A percentile compares a stretch with the other conserved stretches of the same genome.
These are phyloP conservation scores for Tetrapisispora nanseiensis DNA, from an alignment of 805 yeast species.

Conservation along the genomic window DNA sequence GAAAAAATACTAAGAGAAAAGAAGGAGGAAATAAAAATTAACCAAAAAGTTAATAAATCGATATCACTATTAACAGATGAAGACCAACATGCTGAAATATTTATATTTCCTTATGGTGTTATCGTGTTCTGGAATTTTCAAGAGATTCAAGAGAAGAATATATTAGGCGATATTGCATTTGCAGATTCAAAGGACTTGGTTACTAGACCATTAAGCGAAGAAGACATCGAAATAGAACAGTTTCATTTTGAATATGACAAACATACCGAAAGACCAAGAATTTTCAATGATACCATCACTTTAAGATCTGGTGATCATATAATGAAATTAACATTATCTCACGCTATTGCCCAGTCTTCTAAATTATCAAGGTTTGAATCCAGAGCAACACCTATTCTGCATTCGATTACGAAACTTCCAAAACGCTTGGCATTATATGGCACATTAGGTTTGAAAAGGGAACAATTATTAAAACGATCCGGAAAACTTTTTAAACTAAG, in stretches of 20 bases:
- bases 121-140: conserved; percentile 98
- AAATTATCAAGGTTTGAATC: conserved; percentile 86
- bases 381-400: conserved; percentile 73
- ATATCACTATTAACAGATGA: conserved; percentile 5
- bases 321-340: conserved; percentile 85
- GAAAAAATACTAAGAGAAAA: conserved; percentile 6
- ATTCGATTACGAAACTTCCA: conserved; percentile 81
- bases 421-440: conserved; percentile 87
- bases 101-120: conserved; percentile 84
- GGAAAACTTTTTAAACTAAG: conserved; percentile 84
- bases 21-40: conserved; percentile 4
- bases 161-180: conserved; percentile 76
- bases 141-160: conserved; percentile 84
- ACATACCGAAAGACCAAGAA: conserved; percentile 55
- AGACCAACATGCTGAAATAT: conserved; percentile 67
- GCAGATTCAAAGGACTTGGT: conserved; percentile 44
- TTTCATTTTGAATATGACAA: conserved; percentile 42
- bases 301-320: conserved; percentile 84
- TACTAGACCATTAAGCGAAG: conserved; percentile 68
- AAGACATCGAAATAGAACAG: conserved; percentile 86
- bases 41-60: background rate
- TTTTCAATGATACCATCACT: conserved; percentile 90
- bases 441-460: conserved; percentile 69
- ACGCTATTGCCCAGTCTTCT: conserved; percentile 94
- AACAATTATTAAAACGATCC: conserved; percentile 76